Conservation (phyloP, 305 asterid genomes). For the Fraxinus sp. region DNA sequence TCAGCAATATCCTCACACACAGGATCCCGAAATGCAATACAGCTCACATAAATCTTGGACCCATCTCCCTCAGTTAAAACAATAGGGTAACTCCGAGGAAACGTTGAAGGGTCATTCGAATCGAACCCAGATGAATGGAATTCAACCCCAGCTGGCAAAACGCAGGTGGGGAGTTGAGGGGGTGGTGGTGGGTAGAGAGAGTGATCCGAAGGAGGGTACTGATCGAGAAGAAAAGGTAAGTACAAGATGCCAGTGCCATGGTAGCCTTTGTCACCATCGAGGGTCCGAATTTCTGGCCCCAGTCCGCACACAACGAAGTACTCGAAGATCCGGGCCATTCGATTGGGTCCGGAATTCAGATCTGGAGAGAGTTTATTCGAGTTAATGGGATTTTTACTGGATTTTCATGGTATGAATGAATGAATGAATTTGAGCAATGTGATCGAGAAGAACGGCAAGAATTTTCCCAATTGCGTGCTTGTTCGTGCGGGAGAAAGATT, state of each 20-base stretch:
- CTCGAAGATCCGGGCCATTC: slow-evolving; percentile 80
- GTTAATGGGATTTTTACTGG: not conserved
- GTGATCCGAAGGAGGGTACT: slow-evolving; percentile 76
- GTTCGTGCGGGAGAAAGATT: not conserved
- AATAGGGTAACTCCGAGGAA: slow-evolving; percentile 87
- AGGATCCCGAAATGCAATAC: slow-evolving; percentile 94
- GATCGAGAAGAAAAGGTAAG: slow-evolving; percentile 75
- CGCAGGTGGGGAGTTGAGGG: slow-evolving; percentile 93
- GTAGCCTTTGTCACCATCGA: slow-evolving; percentile 75
- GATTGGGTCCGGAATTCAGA: not conserved
- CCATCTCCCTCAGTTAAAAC: slow-evolving; percentile 98
- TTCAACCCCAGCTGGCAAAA: slow-evolving; percentile 89
- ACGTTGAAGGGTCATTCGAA: slow-evolving; percentile 50
- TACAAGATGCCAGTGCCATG: slow-evolving; percentile 70
- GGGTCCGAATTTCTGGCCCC: slow-evolving; percentile 90
- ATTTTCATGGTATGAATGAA: not conserved
- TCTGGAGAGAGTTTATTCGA: slow-evolving; percentile 1
- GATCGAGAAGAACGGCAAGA: not conserved
- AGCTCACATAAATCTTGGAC: slow-evolving; percentile 88
- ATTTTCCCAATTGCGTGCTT: not conserved
- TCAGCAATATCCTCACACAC: slow-evolving; percentile 89
- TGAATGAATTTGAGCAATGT: not conserved
- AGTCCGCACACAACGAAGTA: slow-evolving; percentile 95
- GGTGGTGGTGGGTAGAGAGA: slow-evolving; percentile 86
- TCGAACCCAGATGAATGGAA: slow-evolving; percentile 64